Percentiles rank a stretch among this genome's conserved stretches.
Conservation (phyloP, 768 basidiomycete species). For the Lyophyllum shimeji region DNA sequence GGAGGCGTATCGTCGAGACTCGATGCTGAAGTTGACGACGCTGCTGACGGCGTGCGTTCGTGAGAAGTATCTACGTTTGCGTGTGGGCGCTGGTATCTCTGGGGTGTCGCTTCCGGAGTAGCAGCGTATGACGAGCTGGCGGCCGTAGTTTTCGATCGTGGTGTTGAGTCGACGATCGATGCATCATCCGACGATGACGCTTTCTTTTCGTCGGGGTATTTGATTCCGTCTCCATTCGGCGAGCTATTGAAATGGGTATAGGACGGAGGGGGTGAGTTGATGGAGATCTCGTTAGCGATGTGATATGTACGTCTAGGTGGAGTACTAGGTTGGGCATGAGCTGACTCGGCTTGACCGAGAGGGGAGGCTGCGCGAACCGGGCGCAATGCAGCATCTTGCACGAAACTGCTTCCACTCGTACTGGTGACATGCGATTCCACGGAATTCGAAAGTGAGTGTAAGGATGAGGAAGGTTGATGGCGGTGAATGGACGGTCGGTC, state of each 20-base stretch:
- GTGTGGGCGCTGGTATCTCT: slow-evolving; percentile 2
- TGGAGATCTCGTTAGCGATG: slow-evolving; percentile 36
- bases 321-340: slow-evolving; percentile 16
- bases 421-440: slow-evolving; percentile 20
- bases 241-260: slow-evolving; percentile 28
- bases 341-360: neutral
- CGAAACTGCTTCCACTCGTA: slow-evolving; percentile 6
- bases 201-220: slow-evolving; percentile 9
- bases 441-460: slow-evolving; percentile 20
- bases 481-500: slow-evolving; percentile 7
- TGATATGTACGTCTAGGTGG: slow-evolving; percentile 42
- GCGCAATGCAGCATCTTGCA: slow-evolving; percentile 8
- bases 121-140: neutral
- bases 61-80: slow-evolving; percentile 3
- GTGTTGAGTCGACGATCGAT: slow-evolving; percentile 1
- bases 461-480: slow-evolving; percentile 18
- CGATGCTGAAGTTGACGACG: neutral
- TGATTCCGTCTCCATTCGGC: slow-evolving; percentile 7
- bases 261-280: slow-evolving; percentile 44
- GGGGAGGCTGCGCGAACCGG: neutral
- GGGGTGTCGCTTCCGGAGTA: neutral
- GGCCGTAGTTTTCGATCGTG: slow-evolving; percentile 3
- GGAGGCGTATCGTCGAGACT: slow-evolving; percentile 2
- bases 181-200: neutral
- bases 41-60: neutral